These are phyloP conservation scores for Trichoderma atroviride DNA, from an alignment of 2,329 filamentous ascomycete species.

Conservation along the genomic window DNA sequence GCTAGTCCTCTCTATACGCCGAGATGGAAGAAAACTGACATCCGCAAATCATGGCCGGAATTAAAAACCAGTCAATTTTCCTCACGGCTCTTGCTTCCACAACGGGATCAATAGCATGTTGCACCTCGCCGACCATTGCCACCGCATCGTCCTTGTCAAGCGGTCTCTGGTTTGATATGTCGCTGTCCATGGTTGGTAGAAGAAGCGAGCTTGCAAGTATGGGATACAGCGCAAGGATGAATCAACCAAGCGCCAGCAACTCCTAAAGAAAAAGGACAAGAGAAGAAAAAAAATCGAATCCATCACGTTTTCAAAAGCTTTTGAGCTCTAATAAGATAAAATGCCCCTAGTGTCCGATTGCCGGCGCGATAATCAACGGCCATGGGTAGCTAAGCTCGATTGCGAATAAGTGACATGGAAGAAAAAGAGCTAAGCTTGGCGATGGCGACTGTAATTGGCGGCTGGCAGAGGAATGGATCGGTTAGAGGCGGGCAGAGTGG, in stretches of 20 bases:
- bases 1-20: background rate
- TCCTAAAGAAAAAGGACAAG: background rate
- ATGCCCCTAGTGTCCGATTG: slow-evolving; percentile 14
- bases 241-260: background rate
- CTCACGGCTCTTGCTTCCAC: slow-evolving; percentile 60
- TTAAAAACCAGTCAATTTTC: slow-evolving; percentile 69
- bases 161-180: background rate
- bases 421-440: slow-evolving; percentile 5
- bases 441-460: slow-evolving; percentile 10
- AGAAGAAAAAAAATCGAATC: background rate
- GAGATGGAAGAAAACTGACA: slow-evolving; percentile 36
- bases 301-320: background rate
- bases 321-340: background rate
- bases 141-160: slow-evolving; percentile 42
- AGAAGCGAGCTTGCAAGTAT: background rate
- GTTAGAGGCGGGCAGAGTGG: slow-evolving; percentile 11
- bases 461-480: background rate
- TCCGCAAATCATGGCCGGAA: slow-evolving; percentile 66
- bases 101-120: slow-evolving; percentile 56
- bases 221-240: no score
- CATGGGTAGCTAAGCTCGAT: slow-evolving; percentile 10
- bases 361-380: background rate
- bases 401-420: background rate
- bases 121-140: slow-evolving; percentile 60
- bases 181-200: background rate